A percentile compares a stretch with the other conserved stretches of the same genome.
Conservation (phyloP, 2,329 filamentous ascomycete species). For the Fusarium sp. region DNA sequence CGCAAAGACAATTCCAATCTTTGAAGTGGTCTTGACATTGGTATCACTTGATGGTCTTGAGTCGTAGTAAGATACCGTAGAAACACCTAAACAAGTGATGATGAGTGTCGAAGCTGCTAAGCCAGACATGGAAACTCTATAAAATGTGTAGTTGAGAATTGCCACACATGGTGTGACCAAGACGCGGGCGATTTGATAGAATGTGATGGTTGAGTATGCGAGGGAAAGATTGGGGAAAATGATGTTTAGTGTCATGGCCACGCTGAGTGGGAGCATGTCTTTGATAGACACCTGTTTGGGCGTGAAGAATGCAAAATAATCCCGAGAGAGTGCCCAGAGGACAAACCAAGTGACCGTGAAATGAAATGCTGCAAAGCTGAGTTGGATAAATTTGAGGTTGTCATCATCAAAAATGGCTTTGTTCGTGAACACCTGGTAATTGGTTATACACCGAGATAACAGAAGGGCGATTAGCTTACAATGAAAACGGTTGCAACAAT, state of each 20-base stretch:
- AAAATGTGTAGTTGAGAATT: slow-evolving; percentile 73
- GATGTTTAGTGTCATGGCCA: slow-evolving; percentile 77
- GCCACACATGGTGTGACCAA: slow-evolving; percentile 75
- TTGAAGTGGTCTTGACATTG: slow-evolving; percentile 63
- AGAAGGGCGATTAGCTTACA: not conserved
- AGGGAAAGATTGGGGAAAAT: slow-evolving; percentile 76
- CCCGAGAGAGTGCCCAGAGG: slow-evolving; percentile 71
- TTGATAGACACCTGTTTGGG: slow-evolving; percentile 63
- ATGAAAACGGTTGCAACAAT: slow-evolving; percentile 1
- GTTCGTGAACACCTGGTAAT: slow-evolving; percentile 73
- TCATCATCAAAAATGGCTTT: slow-evolving; percentile 76
- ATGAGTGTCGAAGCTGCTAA: slow-evolving; percentile 67
- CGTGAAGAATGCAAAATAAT: slow-evolving; percentile 69
- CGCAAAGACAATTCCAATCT: slow-evolving; percentile 73
- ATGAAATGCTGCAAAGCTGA: slow-evolving; percentile 76
- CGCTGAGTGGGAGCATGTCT: slow-evolving; percentile 72
- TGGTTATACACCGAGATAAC: not conserved
- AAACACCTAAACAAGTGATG: slow-evolving; percentile 74
- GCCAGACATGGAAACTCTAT: slow-evolving; percentile 66
- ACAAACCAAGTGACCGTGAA: slow-evolving; percentile 74
- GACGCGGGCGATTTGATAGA: slow-evolving; percentile 77
- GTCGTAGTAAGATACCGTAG: slow-evolving; percentile 72
- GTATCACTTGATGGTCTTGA: not conserved
- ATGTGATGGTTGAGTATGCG: slow-evolving; percentile 75
- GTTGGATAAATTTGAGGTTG: slow-evolving; percentile 69